Base-by-base conservation (phyloP, 192 early-diverging fungal species). In the Gonapodya sp. region DNA sequence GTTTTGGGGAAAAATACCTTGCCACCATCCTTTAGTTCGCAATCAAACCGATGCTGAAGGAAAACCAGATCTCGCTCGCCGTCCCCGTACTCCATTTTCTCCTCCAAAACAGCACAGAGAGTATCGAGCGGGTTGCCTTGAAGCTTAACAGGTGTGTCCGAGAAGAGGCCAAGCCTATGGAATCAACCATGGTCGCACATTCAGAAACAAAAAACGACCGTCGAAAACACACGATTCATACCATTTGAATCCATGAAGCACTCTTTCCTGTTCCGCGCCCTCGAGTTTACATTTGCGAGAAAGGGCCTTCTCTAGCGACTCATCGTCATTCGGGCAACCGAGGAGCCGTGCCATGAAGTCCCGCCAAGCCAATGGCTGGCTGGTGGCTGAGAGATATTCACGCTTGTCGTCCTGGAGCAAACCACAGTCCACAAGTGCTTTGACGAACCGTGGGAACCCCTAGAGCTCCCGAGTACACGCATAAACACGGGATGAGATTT, bases 11-110 rank as follows among this genome's bases (percentile, higher is more conserved):
- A 73, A 30, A 36, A 36, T 36, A 73, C 2, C 35, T 0, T 86
- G 31, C 90, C 86, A 36, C 94, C 96, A 83, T 96, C 92, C 87
- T 93, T 94, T 84, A 92, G 88, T 87, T 97, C 96, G 36, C 97
- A 89, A 83, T 95, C 96, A 84, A 99, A 99, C 85, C 92, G 92
- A 91, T 99, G 97, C 87, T 98, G 97, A 84, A 99, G 90, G 86
- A 99, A 92, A 74, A 97, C 95, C 93, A 99, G 93, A 86, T 99
- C 97, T 82, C 96, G 92, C 86, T 99, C 97, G 46, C 91, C 92
- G 80, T 90, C 88, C 80, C 86, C 94, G 84, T 97, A 99, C 89
- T 96, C 94, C 93, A 96, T 95, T 88, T 96, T 96, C 78, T 95
- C 92, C 86, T 99, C 95, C 8, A 99, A 87, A 18, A 95, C 95